These are phyloP conservation scores for Stipa capillata DNA, from an alignment of 176 grass and related monocot species.

Conservation along the genomic window DNA sequence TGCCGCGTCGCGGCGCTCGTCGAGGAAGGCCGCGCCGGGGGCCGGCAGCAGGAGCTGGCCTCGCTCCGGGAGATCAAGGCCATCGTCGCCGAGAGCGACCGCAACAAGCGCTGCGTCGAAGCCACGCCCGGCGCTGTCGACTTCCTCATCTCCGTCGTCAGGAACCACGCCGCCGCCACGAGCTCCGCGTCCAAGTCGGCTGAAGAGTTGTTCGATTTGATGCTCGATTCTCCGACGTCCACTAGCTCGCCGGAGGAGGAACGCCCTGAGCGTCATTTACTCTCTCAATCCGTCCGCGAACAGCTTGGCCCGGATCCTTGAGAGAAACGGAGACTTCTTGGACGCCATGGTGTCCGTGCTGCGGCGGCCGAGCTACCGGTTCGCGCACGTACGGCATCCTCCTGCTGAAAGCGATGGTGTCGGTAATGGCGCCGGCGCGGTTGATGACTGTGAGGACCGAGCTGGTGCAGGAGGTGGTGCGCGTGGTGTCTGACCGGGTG, in stretches of 20 bases:
- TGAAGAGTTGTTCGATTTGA: not conserved
- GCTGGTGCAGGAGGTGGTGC: constrained; percentile 45
- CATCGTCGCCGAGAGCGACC: constrained; percentile 53
- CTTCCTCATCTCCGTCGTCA: constrained; percentile 33
- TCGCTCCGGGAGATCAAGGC: constrained; percentile 44
- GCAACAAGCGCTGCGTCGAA: constrained; percentile 42
- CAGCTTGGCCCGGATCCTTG: constrained; percentile 16
- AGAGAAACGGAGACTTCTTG: constrained; percentile 8
- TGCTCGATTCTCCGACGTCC: constrained; percentile 17
- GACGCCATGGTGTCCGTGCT: constrained; percentile 33
- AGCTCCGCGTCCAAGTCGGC: not conserved
- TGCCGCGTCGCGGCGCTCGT: constrained; percentile 35
- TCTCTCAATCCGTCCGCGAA: constrained; percentile 46
- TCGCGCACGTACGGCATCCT: constrained; percentile 37
- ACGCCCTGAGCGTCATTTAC: constrained; percentile 37
- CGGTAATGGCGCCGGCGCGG: constrained; percentile 13
- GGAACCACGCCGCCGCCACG: not conserved
- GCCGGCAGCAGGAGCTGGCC: not conserved
- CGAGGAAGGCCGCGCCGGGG: constrained; percentile 4
- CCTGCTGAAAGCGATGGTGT: constrained; percentile 33
- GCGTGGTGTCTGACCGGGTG: constrained; percentile 32
- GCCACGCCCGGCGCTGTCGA: constrained; percentile 25
- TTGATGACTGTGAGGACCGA: not conserved
- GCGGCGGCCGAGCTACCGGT: constrained; percentile 46
- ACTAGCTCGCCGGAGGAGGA: constrained; percentile 39